phyloP scores from a whole-genome alignment of 2,329 filamentous ascomycete genomes.

The Blastomyces silverae region DNA sequence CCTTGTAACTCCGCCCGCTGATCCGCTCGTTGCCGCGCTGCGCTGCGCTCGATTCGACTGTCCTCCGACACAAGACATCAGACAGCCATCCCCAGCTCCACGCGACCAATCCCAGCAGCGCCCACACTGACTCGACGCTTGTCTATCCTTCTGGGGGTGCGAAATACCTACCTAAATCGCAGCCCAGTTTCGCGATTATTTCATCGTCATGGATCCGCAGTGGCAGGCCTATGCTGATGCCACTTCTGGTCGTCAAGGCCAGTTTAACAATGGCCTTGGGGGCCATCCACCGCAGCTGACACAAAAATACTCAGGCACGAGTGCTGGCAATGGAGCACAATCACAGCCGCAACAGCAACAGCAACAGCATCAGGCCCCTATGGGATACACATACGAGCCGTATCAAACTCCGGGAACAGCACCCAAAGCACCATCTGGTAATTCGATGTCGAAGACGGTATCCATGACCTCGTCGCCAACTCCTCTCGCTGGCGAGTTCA shows the following conservation, averaged over 20 bases:
- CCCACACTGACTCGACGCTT: constrained; percentile 21
- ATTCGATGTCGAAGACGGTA: constrained; percentile 43
- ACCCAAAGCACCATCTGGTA: constrained; percentile 31
- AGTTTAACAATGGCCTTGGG: constrained; percentile 53
- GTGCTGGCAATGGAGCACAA: constrained; percentile 14
- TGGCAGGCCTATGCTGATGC: constrained; percentile 63
- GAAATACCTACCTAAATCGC: constrained; percentile 2
- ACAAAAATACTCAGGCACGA: constrained; percentile 42
- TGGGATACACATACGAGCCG: constrained; percentile 61
- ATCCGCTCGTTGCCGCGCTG: not conserved
- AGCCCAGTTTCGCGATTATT: constrained; percentile 17
- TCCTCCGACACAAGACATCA: not conserved
- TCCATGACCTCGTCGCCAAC: constrained; percentile 55
- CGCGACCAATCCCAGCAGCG: constrained; percentile 18
- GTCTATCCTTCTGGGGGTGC: constrained; percentile 19
- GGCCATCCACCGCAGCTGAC: constrained; percentile 45
- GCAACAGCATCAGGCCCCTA: constrained; percentile 45
- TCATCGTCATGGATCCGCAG: constrained; percentile 49
- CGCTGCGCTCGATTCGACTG: not conserved
- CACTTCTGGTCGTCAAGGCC: constrained; percentile 54
- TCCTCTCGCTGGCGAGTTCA: constrained; percentile 57
- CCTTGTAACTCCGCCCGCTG: not conserved
- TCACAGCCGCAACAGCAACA: constrained; percentile 40
- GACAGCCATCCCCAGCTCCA: not conserved
- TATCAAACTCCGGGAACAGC: constrained; percentile 47